These are phyloP conservation scores for Sisymbrium irio DNA, from an alignment of 345 rosid species.

Conservation along the genomic window DNA sequence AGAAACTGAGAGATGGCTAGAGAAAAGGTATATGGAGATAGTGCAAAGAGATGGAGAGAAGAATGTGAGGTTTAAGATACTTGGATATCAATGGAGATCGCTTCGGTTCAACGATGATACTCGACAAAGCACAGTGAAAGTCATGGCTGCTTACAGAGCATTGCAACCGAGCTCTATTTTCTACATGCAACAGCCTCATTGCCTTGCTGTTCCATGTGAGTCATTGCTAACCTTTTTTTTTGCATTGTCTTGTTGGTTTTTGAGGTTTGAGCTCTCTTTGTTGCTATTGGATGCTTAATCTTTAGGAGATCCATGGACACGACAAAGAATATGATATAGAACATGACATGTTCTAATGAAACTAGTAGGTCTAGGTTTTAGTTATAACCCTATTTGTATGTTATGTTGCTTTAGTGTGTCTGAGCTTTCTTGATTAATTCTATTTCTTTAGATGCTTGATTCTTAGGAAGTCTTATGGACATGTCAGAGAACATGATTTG, in stretches of 20 bases:
- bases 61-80: conserved; percentile 45
- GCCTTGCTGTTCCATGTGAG: conserved; percentile 88
- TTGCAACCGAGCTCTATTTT: conserved; percentile 49
- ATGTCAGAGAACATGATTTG: no score
- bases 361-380: not conserved
- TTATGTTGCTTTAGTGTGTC: no score
- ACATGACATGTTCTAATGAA: not conserved
- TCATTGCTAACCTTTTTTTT: not conserved
- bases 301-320: not conserved
- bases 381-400: not conserved
- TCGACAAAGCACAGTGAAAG: conserved; percentile 84
- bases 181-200: conserved; percentile 79
- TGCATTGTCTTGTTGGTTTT: not conserved
- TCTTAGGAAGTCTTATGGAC: no score
- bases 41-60: conserved; percentile 29
- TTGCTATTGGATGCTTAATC: not conserved
- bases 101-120: conserved; percentile 79
- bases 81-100: conserved; percentile 89
- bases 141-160: conserved; percentile 65
- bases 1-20: conserved; percentile 75
- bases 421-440: no score
- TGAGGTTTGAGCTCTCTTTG: not conserved
- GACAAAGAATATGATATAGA: not conserved
- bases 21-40: conserved; percentile 52
- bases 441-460: no score